Evolutionary conservation across 2,329 filamentous ascomycete genomes (phyloP).

Genomic region (Elsinoe australis): DNA sequence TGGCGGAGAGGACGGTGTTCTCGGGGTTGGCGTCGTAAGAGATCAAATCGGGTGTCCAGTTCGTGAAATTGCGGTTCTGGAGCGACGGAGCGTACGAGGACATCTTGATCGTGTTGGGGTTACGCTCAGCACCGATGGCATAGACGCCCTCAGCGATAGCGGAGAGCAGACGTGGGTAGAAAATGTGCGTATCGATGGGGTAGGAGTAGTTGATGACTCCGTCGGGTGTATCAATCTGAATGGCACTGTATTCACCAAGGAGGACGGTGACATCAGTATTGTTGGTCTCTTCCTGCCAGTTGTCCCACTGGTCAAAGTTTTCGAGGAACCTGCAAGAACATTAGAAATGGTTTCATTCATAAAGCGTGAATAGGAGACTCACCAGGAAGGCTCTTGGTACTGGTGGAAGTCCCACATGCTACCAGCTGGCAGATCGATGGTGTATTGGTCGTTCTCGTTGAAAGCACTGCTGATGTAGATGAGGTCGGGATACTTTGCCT

Average conservation of each 20-base stretch:
- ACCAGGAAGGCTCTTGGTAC: slow-evolving; percentile 34
- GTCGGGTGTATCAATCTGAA: slow-evolving; percentile 26
- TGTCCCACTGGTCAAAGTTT: slow-evolving; percentile 38
- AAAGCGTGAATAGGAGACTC: background rate
- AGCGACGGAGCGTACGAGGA: slow-evolving; percentile 27
- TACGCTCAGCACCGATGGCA: slow-evolving; percentile 27
- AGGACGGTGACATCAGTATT: slow-evolving; percentile 23
- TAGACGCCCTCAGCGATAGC: slow-evolving; percentile 29
- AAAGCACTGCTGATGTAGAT: slow-evolving; percentile 38
- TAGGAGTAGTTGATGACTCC: slow-evolving; percentile 25
- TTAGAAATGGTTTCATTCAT: background rate
- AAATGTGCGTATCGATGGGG: slow-evolving; percentile 23
- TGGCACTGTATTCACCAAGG: slow-evolving; percentile 26
- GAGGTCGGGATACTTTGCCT: slow-evolving; percentile 47
- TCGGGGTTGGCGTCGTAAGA: slow-evolving; percentile 27
- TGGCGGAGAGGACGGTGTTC: slow-evolving; percentile 28
- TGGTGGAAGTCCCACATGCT: slow-evolving; percentile 37
- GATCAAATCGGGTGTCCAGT: slow-evolving; percentile 32
- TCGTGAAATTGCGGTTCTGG: slow-evolving; percentile 30
- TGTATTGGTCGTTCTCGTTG: slow-evolving; percentile 27
- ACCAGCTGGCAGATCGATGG: slow-evolving; percentile 32
- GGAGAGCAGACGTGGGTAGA: slow-evolving; percentile 26
- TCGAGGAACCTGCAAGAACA: slow-evolving; percentile 28
- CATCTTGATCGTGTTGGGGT: slow-evolving; percentile 27
- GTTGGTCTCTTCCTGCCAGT: slow-evolving; percentile 27